Base-by-base conservation (phyloP, 495 filamentous ascomycete species). In the Xylaria curta region DNA sequence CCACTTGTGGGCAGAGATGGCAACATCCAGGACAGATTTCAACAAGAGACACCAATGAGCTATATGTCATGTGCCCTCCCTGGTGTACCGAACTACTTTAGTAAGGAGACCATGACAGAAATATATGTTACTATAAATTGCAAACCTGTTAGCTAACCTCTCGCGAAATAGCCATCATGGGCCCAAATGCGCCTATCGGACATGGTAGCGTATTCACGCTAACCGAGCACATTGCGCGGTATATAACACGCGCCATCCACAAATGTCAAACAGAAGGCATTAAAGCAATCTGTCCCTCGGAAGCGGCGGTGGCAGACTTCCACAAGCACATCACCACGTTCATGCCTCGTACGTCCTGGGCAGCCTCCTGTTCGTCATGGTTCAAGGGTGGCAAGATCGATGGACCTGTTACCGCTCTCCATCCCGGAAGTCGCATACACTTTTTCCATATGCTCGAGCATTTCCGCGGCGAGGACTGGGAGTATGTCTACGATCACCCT, bases 1-100 rank as follows among this genome's bases (percentile, higher is more conserved):
- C 85, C 88, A 3, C 82, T 92, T 67, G 80, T 88, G 24, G 86
- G 87, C 17, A 81, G 86, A 59, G 80, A 84, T 8, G 81, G 89
- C 10, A 85, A 86, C 62, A 76, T 86, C 53, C 84, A 86, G 66
- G 81, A 85, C 36, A 71, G 24, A 17, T 83, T 83, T 79, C 73
- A 58, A 28, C 73, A 75, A 10, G 78, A 80, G 9, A 74, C 73
- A 12, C 82, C 84, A 19, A 79, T 78, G 70, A 79, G 81, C 38
- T 86, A 86, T 56, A 81, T 85, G 81, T 84, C 81, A 8, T 82
- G 81, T 72, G 85, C 84, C 13, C 78, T 85, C 1, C 65, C 79
- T 3, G 81, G 79, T 12, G 74, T 86, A 28, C 85, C 85, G 7
- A 86, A 86, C 58, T 85, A 85, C 73, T 85, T 87, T 68, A 82